Base-by-base conservation (phyloP, 305 asterid genomes). In the Solanum hybrid region DNA sequence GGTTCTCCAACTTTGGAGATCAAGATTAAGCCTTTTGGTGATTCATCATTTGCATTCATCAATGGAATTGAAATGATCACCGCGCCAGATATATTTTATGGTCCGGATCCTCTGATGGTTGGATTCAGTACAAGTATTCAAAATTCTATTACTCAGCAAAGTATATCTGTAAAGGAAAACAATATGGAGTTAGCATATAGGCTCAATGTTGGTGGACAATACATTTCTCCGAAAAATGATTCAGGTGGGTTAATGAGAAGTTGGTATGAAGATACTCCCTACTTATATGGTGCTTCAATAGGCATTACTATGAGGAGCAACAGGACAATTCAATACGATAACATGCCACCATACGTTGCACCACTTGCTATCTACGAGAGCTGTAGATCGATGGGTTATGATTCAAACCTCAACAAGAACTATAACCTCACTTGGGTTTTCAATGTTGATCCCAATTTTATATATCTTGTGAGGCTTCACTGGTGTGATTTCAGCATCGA, bases 191-290 rank as follows among this genome's bases (percentile, higher is more conserved):
- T 94, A 10, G 90, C 94, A 95, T 95, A 86, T 87, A 92, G 99
- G 32, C 14, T 97, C 79, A 97, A 97, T 29, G 98, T 95, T 2
- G 99, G 99, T 1, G 99, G 99, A 7, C 93, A 88, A 6, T 96
- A 91, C 38, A 91, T 96, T 11, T 88, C 95, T 2, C 95, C 98
- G 0, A 11, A 66, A 9, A 95, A 94, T 4, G 99, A 97, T 66
- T 92, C 98, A 0, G 96, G 91, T 3, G 97, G 98, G 3, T 91
- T 97, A 6, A 94, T 93, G 97, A 90, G 99, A 9, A 94, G 96
- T 73, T 97, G 99, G 99, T 97, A 96, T 26, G 98, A 96, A 1
- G 99, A 97, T 14, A 91, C 96, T 27, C 92, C 98, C 4, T 97
- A 95, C 86, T 66, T 94, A 0, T 92, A 77, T 14, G 97, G 98